Evolutionary conservation across 2,329 filamentous ascomycete genomes (phyloP).

Genomic region (Gremmenia infestans): DNA sequence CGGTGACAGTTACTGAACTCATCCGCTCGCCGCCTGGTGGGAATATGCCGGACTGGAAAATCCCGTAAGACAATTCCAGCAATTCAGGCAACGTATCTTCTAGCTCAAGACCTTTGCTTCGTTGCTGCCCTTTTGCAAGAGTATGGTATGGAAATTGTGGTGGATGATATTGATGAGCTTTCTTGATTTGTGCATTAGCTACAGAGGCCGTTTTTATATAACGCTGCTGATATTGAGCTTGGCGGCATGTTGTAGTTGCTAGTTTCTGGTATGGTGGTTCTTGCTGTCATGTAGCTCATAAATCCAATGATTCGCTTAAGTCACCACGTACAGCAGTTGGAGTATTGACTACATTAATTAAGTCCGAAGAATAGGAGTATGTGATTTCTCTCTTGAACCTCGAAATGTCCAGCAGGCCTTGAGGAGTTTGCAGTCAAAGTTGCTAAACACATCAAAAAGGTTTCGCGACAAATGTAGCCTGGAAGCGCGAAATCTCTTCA

Average conservation of each 20-base stretch:
- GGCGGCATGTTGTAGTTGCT: not conserved
- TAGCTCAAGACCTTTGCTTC: no score
- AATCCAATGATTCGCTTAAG: not conserved
- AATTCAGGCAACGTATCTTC: no score
- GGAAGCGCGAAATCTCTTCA: no score
- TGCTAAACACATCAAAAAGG: no score
- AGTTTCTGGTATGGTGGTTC: not conserved
- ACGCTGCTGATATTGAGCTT: not conserved
- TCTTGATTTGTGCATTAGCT: not conserved
- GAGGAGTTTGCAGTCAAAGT: no score
- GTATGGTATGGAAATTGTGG: not conserved
- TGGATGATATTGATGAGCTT: not conserved
- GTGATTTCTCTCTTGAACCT: not conserved
- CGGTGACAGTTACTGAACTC: not conserved
- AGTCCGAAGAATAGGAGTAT: not conserved
- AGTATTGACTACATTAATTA: not conserved
- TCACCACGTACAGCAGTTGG: not conserved
- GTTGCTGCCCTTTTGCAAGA: no score
- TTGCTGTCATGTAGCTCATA: not conserved
- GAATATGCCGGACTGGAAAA: no score
- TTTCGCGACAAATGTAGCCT: no score
- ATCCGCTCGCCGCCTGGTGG: not conserved
- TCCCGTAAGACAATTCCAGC: no score
- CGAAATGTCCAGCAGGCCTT: no score
- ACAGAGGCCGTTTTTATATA: not conserved